Evolutionary conservation across 2,329 filamentous ascomycete genomes (phyloP).

Genomic region (Colletotrichum sp.): DNA sequence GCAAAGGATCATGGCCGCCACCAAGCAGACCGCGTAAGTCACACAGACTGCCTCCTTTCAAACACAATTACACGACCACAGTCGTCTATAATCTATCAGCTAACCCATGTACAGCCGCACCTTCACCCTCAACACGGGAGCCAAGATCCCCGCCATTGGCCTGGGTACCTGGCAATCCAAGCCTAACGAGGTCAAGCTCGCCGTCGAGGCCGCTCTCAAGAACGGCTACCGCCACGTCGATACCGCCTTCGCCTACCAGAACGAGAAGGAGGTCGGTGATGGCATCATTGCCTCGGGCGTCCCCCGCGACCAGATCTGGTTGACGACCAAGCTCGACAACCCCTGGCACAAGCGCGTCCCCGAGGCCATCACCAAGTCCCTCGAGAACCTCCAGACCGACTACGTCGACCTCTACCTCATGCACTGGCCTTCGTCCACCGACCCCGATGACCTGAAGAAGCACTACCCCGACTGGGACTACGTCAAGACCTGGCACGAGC

Average conservation of each 20-base stretch:
- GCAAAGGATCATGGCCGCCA: slow-evolving; percentile 10
- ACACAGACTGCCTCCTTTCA: neutral
- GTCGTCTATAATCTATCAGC: neutral
- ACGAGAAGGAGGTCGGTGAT: slow-evolving; percentile 71
- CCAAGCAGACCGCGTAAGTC: slow-evolving; percentile 17
- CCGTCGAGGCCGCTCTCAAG: slow-evolving; percentile 72
- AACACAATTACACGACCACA: neutral
- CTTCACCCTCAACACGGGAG: slow-evolving; percentile 76
- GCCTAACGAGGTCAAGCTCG: slow-evolving; percentile 70
- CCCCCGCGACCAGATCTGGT: slow-evolving; percentile 69
- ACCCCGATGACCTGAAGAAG: slow-evolving; percentile 67
- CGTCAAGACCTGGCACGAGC: slow-evolving; percentile 76
- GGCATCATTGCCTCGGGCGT: slow-evolving; percentile 70
- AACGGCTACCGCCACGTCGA: slow-evolving; percentile 78
- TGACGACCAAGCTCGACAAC: slow-evolving; percentile 86
- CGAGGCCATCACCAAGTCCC: slow-evolving; percentile 63
- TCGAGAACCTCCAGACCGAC: slow-evolving; percentile 65
- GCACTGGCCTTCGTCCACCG: slow-evolving; percentile 73
- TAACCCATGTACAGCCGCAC: slow-evolving; percentile 44
- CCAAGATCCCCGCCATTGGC: slow-evolving; percentile 78
- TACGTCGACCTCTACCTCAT: slow-evolving; percentile 76
- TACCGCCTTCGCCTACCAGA: slow-evolving; percentile 79
- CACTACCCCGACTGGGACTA: slow-evolving; percentile 81
- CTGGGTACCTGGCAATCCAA: slow-evolving; percentile 82
- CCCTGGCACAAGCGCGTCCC: slow-evolving; percentile 74